Evolutionary conservation across 352 stramenopile genomes (phyloP).

Genomic region (Plasmopara muralis): DNA sequence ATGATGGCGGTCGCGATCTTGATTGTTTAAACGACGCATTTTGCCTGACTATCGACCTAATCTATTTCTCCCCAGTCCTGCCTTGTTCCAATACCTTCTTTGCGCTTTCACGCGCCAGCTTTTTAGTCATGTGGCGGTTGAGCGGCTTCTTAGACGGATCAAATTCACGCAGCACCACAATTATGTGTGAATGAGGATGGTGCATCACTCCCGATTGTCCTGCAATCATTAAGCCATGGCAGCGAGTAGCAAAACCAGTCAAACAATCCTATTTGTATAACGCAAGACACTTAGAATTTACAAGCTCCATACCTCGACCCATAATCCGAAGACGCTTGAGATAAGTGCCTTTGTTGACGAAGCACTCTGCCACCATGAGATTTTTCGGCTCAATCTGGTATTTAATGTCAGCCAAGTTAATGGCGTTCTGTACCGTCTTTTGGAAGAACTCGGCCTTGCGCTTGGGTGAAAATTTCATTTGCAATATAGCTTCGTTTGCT

Average conservation of each 20-base stretch:
- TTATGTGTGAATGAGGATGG: conserved; percentile 75
- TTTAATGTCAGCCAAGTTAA: conserved; percentile 85
- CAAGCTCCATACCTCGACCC: conserved; percentile 50
- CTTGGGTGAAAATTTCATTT: conserved; percentile 87
- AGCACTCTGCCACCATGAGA: conserved; percentile 76
- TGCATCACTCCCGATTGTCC: conserved; percentile 79
- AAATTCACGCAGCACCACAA: conserved; percentile 70
- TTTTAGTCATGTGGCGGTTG: conserved; percentile 73
- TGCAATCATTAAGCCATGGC: conserved; percentile 19
- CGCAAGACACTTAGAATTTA: not conserved
- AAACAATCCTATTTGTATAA: not conserved
- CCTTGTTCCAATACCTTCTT: conserved; percentile 13
- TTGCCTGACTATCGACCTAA: no score
- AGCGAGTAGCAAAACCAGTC: conserved; percentile 4
- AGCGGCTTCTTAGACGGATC: conserved; percentile 71
- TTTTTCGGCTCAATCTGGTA: conserved; percentile 84
- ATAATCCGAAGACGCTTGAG: conserved; percentile 83
- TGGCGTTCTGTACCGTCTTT: conserved; percentile 83
- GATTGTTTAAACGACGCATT: no score
- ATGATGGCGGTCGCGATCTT: no score
- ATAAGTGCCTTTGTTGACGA: conserved; percentile 80
- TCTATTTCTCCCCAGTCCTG: not conserved
- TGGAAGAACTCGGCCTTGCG: conserved; percentile 74
- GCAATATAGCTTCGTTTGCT: conserved; percentile 66
- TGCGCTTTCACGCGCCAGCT: conserved; percentile 48